Percentiles rank a stretch among this genome's conserved stretches.
phyloP scores from a whole-genome alignment of 1,284 basidiomycete genomes.

The Meripilus lineatus region DNA sequence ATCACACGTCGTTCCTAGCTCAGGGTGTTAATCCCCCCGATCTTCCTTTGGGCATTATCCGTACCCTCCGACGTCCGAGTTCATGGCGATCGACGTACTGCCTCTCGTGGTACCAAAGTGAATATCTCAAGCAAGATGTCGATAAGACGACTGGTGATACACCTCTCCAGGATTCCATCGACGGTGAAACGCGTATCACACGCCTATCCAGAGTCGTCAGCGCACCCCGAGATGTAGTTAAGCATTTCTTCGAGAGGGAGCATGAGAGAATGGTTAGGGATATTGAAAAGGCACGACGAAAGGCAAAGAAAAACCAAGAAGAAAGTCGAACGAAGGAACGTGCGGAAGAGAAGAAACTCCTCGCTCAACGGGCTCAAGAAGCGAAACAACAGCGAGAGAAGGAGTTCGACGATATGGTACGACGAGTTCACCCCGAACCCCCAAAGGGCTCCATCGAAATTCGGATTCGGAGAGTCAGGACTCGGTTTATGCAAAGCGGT shows the following conservation, averaged over 20 bases:
- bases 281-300: slow-evolving; percentile 33
- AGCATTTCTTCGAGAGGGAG: slow-evolving; percentile 38
- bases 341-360: slow-evolving; percentile 42
- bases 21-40: slow-evolving; percentile 4
- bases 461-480: slow-evolving; percentile 49
- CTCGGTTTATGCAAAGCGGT: slow-evolving; percentile 48
- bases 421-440: slow-evolving; percentile 46
- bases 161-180: slow-evolving; percentile 35
- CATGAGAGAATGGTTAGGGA: slow-evolving; percentile 37
- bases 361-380: slow-evolving; percentile 54
- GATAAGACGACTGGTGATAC: slow-evolving; percentile 40
- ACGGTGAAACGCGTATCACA: slow-evolving; percentile 32
- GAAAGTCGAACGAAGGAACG: slow-evolving; percentile 31
- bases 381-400: slow-evolving; percentile 49
- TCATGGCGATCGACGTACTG: slow-evolving; percentile 59
- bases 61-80: slow-evolving; percentile 44
- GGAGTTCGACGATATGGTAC: slow-evolving; percentile 59
- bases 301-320: slow-evolving; percentile 24
- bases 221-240: slow-evolving; percentile 49
- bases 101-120: slow-evolving; percentile 62
- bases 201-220: slow-evolving; percentile 49
- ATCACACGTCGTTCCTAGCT: too few species aligned
- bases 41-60: slow-evolving; percentile 15
- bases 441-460: slow-evolving; percentile 42
- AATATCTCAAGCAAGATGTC: slow-evolving; percentile 52